Base-by-base conservation (phyloP, 2,329 filamentous ascomycete genomes). In the Parafenestella ontariensis region DNA sequence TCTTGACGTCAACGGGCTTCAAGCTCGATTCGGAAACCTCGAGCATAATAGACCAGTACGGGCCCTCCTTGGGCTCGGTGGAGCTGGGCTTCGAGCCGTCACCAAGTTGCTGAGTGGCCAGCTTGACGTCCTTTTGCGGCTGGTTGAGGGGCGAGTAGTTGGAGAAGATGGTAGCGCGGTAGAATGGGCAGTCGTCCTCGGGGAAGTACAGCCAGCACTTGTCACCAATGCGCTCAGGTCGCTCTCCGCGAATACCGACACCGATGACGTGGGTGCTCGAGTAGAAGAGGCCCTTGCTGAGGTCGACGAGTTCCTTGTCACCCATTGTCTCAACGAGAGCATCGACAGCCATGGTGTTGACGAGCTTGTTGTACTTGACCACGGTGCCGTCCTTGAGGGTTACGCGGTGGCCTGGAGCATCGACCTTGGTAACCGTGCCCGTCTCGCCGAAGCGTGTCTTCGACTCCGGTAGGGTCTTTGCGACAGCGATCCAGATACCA, bases 201-300 rank as follows among this genome's bases (percentile, higher is more conserved):
- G 95, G 95, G 87, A 98, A 99, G 87, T 99, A 99, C 65, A 99
- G 84, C 93, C 95, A 99, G 88, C 95, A 99, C 86, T 98, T 99
- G 83, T 99, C 95, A 64, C 95, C 95, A 68, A 99, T 99, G 75
- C 92, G 90, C 78, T 96, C 92, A 34, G 95, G 95, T 66, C 95
- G 91, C 71, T 84, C 85, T 64, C 95, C 95, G 74, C 95, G 92
- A 72, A 99, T 85, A 80, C 95, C 95, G 61, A 99, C 91, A 79
- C 95, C 95, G 68, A 99, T 90, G 71, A 99, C 94, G 80, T 99
- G 95, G 52, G 95, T 99, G 68, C 90, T 93, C 48, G 93, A 97
- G 85, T 96, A 99, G 87, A 89, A 98, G 52, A 99, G 88, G 58
- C 88, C 89, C 85, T 96, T 96, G 83, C 88, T 91, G 66, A 96